Evolutionary conservation across 2,329 filamentous ascomycete species (phyloP), one percentile per base, ranked within the genome.

Genomic region (Verticillium nonalfalfae): DNA sequence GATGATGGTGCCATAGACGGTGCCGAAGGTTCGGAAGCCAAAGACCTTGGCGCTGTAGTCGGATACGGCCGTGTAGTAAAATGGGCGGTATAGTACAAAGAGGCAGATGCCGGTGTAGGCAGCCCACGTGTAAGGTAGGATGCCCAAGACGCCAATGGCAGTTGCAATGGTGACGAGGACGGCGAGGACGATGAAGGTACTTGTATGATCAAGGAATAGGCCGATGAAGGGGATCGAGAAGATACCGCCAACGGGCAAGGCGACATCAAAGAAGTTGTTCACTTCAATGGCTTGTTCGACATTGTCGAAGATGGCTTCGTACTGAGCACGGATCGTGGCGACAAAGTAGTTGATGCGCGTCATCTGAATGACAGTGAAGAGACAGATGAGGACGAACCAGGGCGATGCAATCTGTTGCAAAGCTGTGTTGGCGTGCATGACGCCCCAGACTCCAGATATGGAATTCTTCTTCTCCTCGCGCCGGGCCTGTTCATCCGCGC

Each of bases 11-110:
- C 93, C 93, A 74, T 97, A 97, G n/a, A 97, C 92, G 61, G 91
- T 96, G 56, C 93, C 93, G 68, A 97, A 97, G 0, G 92, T 96
- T 63, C 87, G 83, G 76, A 96, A 96, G 15, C 93, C 93, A 72
- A 97, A 97, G 39, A 97, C 92, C 76, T 96, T 96, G 63, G 91
- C 92, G 21, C 86, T 85, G 73, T 96, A 96, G 76, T 97, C 93
- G 62, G 89, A 94, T 62, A 97, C 90, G 7, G 91, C 87, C 0
- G 92, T 96, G 77, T 97, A 97, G 76, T 96, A 97, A 35, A 97
- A 87, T 0, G 93, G 93, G 0, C 93, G 85, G 70, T 95, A 93
- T 26, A 96, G 74, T 11, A 95, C 90, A 70, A 97, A 96, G 10
- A 97, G 82, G 56, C 81, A 77, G 59, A 97, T 80, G 67, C 93